Evolutionary conservation across 208 protist species (phyloP).

Genomic region (Crithidia fasciculata): DNA sequence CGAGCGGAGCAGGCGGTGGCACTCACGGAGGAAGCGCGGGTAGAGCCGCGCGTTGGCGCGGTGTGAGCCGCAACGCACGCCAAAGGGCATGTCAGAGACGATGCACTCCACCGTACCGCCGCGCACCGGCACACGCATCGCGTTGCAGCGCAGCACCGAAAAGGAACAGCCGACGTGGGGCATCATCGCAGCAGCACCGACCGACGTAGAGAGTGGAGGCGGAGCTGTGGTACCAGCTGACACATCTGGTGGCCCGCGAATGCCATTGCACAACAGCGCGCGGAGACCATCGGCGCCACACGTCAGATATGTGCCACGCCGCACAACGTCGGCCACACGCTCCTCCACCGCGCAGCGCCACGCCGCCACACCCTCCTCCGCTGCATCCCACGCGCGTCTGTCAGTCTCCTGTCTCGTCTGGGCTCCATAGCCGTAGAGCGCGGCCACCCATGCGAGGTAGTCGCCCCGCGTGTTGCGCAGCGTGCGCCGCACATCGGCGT

Average conservation of each 20-base stretch:
- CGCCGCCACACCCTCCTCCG: not conserved
- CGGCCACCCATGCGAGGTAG: slow-evolving; percentile 4
- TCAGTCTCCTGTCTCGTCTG: not conserved
- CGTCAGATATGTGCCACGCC: slow-evolving; percentile 2
- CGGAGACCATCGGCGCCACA: slow-evolving; percentile 7
- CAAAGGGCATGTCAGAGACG: slow-evolving; percentile 75
- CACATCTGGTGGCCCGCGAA: not conserved
- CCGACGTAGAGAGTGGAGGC: too few relatives aligned
- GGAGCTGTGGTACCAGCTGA: too few relatives aligned
- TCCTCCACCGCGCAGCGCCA: not conserved
- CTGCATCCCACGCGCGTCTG: not conserved
- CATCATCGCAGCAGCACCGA: not conserved
- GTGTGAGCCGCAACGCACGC: slow-evolving; percentile 64
- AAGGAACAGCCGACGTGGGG: not conserved
- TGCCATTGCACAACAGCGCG: not conserved
- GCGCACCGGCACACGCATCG: slow-evolving; percentile 40
- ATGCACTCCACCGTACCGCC: slow-evolving; percentile 52
- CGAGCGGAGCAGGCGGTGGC: slow-evolving; percentile 45
- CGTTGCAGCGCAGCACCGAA: slow-evolving; percentile 38
- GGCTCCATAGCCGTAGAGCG: not conserved
- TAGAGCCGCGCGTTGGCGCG: slow-evolving; percentile 51
- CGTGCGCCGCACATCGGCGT: not conserved
- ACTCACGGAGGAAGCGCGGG: slow-evolving; percentile 49
- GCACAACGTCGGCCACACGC: not conserved
- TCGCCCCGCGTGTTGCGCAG: not conserved